These are phyloP conservation scores for Zygnema cylindricum DNA, from an alignment of 139 green algal genomes.

Conservation along the genomic window DNA sequence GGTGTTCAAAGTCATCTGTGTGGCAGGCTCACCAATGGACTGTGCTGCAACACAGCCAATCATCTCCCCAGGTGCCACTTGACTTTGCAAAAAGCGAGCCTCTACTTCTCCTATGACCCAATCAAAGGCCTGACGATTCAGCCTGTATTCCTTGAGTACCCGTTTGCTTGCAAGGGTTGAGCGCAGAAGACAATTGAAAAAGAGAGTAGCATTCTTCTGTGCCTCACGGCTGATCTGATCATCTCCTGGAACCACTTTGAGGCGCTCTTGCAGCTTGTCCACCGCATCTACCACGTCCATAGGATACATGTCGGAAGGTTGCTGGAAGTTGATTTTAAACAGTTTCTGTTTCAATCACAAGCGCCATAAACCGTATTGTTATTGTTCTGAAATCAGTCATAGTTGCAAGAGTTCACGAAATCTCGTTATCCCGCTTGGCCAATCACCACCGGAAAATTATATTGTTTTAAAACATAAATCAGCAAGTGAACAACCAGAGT, in stretches of 20 bases:
- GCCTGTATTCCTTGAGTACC: conserved; percentile 82
- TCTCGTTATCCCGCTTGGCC: no score
- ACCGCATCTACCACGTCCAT: conserved; percentile 73
- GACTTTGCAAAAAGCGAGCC: conserved; percentile 72
- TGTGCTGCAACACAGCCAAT: conserved; percentile 95
- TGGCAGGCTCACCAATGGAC: conserved; percentile 97
- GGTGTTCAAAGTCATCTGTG: conserved; percentile 79
- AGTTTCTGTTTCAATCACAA: conserved; percentile 39
- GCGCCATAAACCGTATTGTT: neutral
- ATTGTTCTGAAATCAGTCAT: no score
- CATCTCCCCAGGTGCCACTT: conserved; percentile 83
- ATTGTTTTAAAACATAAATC: no score
- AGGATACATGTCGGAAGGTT: conserved; percentile 67
- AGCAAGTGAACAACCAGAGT: no score
- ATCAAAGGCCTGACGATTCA: conserved; percentile 83
- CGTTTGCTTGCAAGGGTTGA: conserved; percentile 87
- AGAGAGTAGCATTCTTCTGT: conserved; percentile 93
- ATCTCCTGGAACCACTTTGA: conserved; percentile 78
- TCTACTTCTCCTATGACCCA: conserved; percentile 94
- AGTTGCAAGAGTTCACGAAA: no score
- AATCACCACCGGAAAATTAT: no score
- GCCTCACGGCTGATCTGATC: conserved; percentile 87
- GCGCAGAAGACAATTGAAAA: conserved; percentile 88
- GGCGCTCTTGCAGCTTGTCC: conserved; percentile 46
- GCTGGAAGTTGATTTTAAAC: conserved; percentile 49